phyloP scores from a whole-genome alignment of 2,329 filamentous ascomycete species.

The Trichoderma sp. region DNA sequence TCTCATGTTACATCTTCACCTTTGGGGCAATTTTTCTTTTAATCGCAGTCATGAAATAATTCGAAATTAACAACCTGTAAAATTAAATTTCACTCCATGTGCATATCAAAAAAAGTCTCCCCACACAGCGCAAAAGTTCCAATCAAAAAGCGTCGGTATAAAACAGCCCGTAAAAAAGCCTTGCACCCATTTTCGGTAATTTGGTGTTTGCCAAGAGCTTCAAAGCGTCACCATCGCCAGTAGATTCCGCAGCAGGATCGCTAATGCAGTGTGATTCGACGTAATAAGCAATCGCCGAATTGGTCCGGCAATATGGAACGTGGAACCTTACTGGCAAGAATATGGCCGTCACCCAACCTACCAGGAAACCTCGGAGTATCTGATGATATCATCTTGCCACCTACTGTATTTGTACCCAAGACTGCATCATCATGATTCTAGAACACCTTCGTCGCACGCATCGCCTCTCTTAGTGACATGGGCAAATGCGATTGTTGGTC shows the following conservation, averaged over 20 bases:
- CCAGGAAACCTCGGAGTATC: neutral
- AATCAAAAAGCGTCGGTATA: neutral
- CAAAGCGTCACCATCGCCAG: neutral
- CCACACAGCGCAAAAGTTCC: neutral
- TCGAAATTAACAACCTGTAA: neutral
- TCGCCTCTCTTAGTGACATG: neutral
- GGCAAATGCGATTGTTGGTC: neutral
- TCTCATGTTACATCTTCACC: neutral
- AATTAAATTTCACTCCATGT: neutral
- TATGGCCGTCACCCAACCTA: neutral
- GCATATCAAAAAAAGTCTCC: neutral
- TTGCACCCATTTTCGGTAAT: neutral
- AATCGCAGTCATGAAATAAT: neutral
- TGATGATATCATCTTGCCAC: constrained; percentile 9
- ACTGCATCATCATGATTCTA: neutral
- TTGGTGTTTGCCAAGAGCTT: neutral
- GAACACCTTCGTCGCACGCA: neutral
- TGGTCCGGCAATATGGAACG: neutral
- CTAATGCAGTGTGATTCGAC: neutral
- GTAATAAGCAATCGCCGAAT: neutral
- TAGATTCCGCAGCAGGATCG: neutral
- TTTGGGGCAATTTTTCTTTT: neutral
- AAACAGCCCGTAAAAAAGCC: neutral
- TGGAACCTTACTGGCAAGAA: constrained; percentile 1
- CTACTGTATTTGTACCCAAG: neutral